These are phyloP conservation scores for Nakaseomyces kungkrabaensis DNA, from an alignment of 1,139 yeast genomes.

Conservation along the genomic window DNA sequence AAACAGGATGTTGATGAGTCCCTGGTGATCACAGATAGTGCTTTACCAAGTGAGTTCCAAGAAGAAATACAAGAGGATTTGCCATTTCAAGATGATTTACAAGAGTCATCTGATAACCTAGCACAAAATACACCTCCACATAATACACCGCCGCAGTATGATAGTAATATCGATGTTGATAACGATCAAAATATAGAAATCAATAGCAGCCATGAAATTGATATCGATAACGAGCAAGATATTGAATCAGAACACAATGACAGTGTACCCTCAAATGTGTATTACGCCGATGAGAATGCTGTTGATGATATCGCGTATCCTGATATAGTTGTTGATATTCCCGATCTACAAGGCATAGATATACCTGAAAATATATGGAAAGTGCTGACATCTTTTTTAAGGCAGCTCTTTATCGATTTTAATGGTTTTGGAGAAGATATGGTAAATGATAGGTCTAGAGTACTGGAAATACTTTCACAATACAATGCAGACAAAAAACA, in stretches of 20 bases:
- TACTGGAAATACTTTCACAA: not conserved
- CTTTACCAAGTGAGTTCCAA: not conserved
- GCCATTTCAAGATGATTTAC: not conserved
- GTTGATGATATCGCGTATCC: conserved; percentile 7
- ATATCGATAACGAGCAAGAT: too few species aligned
- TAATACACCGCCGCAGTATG: not conserved
- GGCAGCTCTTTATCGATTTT: not conserved
- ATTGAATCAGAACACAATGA: too few species aligned
- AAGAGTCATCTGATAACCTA: not conserved
- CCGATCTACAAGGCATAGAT: not conserved
- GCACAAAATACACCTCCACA: not conserved
- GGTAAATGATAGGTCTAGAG: not conserved
- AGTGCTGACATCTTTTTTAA: not conserved
- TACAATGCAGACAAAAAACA: not conserved
- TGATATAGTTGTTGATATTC: conserved; percentile 5
- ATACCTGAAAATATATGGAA: not conserved
- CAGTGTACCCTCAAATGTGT: too few species aligned
- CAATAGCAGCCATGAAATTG: not conserved
- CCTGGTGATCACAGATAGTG: conserved; percentile 2
- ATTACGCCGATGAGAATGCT: not conserved
- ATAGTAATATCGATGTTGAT: too few species aligned
- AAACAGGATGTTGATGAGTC: not conserved
- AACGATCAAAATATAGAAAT: too few species aligned
- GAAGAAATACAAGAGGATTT: not conserved
- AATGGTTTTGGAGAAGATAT: not conserved